A percentile compares a stretch with the other conserved stretches of the same genome.
These are phyloP conservation scores for Coccinonectria pachysandricola DNA, from an alignment of 2,329 filamentous ascomycete species.

Conservation along the genomic window DNA sequence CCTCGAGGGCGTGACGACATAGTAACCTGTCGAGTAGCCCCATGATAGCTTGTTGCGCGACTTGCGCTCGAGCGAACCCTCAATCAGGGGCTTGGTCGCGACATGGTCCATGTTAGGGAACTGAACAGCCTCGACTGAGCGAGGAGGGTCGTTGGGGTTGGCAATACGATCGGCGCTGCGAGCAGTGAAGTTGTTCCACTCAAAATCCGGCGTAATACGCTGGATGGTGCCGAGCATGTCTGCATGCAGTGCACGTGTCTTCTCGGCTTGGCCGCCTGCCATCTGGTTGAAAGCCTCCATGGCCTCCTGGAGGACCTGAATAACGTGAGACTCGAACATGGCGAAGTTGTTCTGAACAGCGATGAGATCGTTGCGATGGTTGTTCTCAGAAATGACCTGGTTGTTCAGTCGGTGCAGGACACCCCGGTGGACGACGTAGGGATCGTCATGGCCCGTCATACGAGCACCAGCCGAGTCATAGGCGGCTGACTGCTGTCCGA, in stretches of 20 bases:
- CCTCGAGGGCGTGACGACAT: conserved; percentile 78
- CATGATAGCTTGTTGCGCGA: conserved; percentile 72
- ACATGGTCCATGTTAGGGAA: conserved; percentile 86
- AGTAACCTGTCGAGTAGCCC: conserved; percentile 73
- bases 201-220: conserved; percentile 71
- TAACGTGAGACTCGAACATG: conserved; percentile 75
- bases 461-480: conserved; percentile 69
- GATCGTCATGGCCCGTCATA: conserved; percentile 65
- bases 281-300: conserved; percentile 77
- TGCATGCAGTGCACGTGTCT: conserved; percentile 66
- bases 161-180: conserved; percentile 65
- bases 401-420: conserved; percentile 77
- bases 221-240: conserved; percentile 74
- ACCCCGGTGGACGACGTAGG: conserved; percentile 76
- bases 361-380: conserved; percentile 83
- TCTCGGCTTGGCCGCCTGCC: conserved; percentile 70
- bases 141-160: conserved; percentile 63
- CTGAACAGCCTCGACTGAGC: conserved; percentile 60
- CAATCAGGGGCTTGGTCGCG: conserved; percentile 72
- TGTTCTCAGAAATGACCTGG: conserved; percentile 92
- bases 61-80: conserved; percentile 84
- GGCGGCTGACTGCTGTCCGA: conserved; percentile 73
- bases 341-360: conserved; percentile 85
- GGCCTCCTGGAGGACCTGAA: conserved; percentile 72
- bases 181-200: conserved; percentile 77